Evolutionary conservation across 148 eudicot genomes (phyloP).

Genomic region (Arbutus unedo): DNA sequence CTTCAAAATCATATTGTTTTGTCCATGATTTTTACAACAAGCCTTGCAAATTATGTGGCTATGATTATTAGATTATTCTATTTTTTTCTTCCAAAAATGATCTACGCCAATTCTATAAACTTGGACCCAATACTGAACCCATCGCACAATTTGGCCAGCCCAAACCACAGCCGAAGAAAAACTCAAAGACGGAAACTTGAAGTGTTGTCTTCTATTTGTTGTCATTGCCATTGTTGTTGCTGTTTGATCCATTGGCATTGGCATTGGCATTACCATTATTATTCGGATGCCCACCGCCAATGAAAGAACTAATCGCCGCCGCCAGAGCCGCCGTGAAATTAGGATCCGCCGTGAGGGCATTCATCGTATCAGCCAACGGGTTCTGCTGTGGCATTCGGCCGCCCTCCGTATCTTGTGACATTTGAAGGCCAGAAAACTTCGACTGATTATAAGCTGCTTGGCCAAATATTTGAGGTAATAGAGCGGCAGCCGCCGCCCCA

Average conservation of each 20-base stretch:
- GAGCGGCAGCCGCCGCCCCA: constrained; percentile 11
- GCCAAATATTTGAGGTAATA: constrained; percentile 43
- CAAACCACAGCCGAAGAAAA: background rate
- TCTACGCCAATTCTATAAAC: background rate
- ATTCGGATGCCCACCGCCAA: constrained; percentile 30
- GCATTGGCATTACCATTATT: background rate
- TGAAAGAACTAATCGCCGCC: constrained; percentile 46
- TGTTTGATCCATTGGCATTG: background rate
- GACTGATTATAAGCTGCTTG: constrained; percentile 55
- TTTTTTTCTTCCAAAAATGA: background rate
- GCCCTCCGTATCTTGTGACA: constrained; percentile 22
- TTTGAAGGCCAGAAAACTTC: constrained; percentile 55
- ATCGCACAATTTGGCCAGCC: background rate
- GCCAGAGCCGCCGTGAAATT: constrained; percentile 53
- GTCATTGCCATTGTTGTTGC: background rate
- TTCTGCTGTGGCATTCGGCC: constrained; percentile 8
- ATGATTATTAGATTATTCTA: background rate
- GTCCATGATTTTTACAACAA: no score
- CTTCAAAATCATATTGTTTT: no score
- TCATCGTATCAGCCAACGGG: constrained; percentile 35
- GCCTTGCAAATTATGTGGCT: no score
- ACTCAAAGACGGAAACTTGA: background rate
- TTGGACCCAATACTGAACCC: background rate
- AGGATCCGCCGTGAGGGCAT: constrained; percentile 51
- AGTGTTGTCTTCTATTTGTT: background rate